Conservation (phyloP, 768 basidiomycete species). For the Lactarius quietus region DNA sequence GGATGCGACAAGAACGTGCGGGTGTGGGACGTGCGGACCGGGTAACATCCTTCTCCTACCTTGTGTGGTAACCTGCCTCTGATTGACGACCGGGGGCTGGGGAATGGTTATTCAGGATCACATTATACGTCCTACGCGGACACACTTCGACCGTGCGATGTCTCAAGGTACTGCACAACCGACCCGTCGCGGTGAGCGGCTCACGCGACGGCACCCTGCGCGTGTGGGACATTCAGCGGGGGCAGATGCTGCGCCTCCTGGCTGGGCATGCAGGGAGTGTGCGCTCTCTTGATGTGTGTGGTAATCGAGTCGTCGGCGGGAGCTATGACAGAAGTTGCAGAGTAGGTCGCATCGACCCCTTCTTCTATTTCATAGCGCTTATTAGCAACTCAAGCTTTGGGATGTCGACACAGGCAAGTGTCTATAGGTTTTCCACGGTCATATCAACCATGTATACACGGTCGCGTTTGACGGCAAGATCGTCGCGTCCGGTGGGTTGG, state of each 20-base stretch:
- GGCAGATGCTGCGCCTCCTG: conserved; percentile 60
- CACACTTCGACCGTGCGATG: conserved; percentile 92
- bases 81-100: not conserved
- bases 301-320: conserved; percentile 80
- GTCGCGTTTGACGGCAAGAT: conserved; percentile 85
- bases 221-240: conserved; percentile 91
- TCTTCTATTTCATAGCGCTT: not conserved
- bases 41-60: conserved; percentile 48
- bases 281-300: conserved; percentile 84
- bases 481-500: conserved; percentile 93
- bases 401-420: conserved; percentile 67
- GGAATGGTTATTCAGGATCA: conserved; percentile 9
- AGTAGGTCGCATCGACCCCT: conserved; percentile 39
- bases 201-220: conserved; percentile 82
- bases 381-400: conserved; percentile 35
- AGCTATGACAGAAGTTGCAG: conserved; percentile 90
- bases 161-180: conserved; percentile 78
- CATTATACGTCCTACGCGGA: conserved; percentile 63
- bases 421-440: conserved; percentile 56
- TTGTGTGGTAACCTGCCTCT: not conserved
- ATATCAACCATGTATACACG: conserved; percentile 91
- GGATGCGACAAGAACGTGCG: conserved; percentile 91
- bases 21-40: conserved; percentile 85
- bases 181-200: conserved; percentile 87
- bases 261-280: conserved; percentile 80